phyloP scores from a whole-genome alignment of 495 filamentous ascomycete species.

The Cercophora newfieldiana region DNA sequence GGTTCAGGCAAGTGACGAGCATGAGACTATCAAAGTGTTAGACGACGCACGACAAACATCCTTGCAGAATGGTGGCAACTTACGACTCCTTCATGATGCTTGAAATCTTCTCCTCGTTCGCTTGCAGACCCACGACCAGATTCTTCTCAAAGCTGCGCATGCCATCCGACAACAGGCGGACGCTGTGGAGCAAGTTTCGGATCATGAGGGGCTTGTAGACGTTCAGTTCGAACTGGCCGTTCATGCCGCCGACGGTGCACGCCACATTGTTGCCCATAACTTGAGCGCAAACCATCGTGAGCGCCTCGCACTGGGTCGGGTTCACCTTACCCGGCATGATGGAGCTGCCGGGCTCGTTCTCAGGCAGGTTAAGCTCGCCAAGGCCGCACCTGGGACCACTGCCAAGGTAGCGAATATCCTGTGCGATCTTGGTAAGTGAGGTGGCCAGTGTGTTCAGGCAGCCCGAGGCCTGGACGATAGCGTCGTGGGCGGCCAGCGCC shows the following conservation, averaged over 20 bases:
- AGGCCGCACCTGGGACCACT: conserved; percentile 95
- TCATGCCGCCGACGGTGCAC: conserved; percentile 88
- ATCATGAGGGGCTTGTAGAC: conserved; percentile 98
- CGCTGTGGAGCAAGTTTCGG: conserved; percentile 88
- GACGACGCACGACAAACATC: not conserved
- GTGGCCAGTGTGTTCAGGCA: conserved; percentile 89
- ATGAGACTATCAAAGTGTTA: conserved; percentile 65
- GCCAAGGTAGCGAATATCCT: conserved; percentile 95
- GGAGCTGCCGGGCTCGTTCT: conserved; percentile 95
- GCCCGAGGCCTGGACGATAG: conserved; percentile 90
- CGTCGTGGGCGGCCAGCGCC: conserved; percentile 94
- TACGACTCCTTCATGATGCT: conserved; percentile 83
- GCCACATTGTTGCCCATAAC: conserved; percentile 97
- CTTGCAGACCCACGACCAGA: conserved; percentile 82
- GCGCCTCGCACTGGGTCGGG: conserved; percentile 94
- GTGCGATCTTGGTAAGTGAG: conserved; percentile 96
- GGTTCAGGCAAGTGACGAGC: conserved; percentile 98
- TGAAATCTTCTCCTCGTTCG: conserved; percentile 87
- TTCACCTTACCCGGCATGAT: conserved; percentile 99
- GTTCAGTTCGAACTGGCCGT: conserved; percentile 98
- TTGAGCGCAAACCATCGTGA: conserved; percentile 97
- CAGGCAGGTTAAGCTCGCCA: conserved; percentile 86
- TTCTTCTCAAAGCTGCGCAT: conserved; percentile 95
- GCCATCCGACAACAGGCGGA: conserved; percentile 81
- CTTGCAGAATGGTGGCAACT: conserved; percentile 33